phyloP scores from a whole-genome alignment of 2,329 filamentous ascomycete species.

The Tolypocladium inflatum region DNA sequence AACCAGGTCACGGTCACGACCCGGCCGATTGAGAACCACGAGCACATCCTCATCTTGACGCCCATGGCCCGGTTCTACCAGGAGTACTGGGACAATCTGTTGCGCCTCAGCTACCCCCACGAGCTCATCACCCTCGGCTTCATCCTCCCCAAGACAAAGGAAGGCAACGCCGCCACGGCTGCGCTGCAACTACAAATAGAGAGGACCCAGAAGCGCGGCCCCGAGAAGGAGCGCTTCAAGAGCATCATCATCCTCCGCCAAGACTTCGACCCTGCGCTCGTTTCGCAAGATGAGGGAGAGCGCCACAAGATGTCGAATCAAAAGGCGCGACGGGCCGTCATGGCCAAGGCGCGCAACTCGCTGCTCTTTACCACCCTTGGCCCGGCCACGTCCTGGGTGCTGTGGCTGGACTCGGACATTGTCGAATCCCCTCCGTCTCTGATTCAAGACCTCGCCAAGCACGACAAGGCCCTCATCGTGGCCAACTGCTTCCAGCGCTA shows the following conservation, averaged over 20 bases:
- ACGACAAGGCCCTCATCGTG: conserved; percentile 85
- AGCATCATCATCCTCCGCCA: conserved; percentile 91
- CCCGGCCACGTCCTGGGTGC: conserved; percentile 85
- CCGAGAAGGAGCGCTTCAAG: conserved; percentile 75
- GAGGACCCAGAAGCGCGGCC: conserved; percentile 69
- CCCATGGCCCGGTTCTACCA: conserved; percentile 91
- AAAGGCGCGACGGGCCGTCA: conserved; percentile 74
- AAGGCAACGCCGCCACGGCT: conserved; percentile 78
- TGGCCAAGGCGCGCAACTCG: conserved; percentile 90
- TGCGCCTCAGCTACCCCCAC: conserved; percentile 79
- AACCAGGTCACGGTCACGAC: conserved; percentile 84
- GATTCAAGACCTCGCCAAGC: conserved; percentile 82
- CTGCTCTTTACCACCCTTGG: conserved; percentile 92
- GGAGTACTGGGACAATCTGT: conserved; percentile 89
- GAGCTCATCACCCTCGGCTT: conserved; percentile 92
- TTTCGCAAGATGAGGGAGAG: conserved; percentile 76
- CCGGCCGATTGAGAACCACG: conserved; percentile 66
- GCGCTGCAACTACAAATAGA: conserved; percentile 77
- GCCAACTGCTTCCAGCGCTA: conserved; percentile 94
- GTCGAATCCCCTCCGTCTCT: conserved; percentile 75
- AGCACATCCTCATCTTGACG: conserved; percentile 84
- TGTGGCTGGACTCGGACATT: conserved; percentile 92
- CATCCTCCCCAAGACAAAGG: conserved; percentile 87
- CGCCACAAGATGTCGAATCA: conserved; percentile 89
- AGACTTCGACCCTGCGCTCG: conserved; percentile 77